These are phyloP conservation scores for Silene noctiflora DNA, from an alignment of 179 eudicot species.

Conservation along the genomic window DNA sequence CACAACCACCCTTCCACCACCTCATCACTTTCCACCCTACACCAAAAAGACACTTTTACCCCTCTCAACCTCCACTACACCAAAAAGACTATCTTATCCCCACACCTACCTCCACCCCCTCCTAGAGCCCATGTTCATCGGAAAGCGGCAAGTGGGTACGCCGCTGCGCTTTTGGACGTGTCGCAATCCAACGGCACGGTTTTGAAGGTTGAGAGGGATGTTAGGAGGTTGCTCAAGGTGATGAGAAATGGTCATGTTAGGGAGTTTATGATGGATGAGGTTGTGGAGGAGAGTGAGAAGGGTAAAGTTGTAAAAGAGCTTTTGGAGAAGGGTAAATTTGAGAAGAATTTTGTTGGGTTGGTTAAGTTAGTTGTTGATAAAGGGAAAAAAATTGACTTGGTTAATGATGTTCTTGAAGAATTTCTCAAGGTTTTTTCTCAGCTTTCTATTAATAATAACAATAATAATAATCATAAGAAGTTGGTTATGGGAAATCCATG, in stretches of 20 bases:
- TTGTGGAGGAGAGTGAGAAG: constrained; percentile 37
- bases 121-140: constrained; percentile 30
- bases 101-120: constrained; percentile 13
- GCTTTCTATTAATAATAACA: constrained; percentile 7
- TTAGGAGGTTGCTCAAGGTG: constrained; percentile 37
- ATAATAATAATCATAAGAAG: too few species aligned
- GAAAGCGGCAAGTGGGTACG: constrained; percentile 59
- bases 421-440: constrained; percentile 49
- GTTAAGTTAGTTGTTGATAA: constrained; percentile 52
- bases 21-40: constrained; percentile 24
- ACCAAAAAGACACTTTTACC: constrained; percentile 29
- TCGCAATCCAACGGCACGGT: constrained; percentile 34
- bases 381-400: constrained; percentile 33
- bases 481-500: neutral
- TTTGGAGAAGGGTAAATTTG: constrained; percentile 40
- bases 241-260: constrained; percentile 34
- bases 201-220: constrained; percentile 40
- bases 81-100: neutral
- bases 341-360: constrained; percentile 43
- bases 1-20: constrained; percentile 13
- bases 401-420: constrained; percentile 51
- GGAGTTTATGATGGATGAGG: constrained; percentile 32
- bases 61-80: constrained; percentile 21
- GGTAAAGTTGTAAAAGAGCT: constrained; percentile 42
- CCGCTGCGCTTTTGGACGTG: constrained; percentile 61